A percentile compares a stretch with the other conserved stretches of the same genome.
phyloP scores from a whole-genome alignment of 2,329 filamentous ascomycete species.

The Calonectria henricotiae region DNA sequence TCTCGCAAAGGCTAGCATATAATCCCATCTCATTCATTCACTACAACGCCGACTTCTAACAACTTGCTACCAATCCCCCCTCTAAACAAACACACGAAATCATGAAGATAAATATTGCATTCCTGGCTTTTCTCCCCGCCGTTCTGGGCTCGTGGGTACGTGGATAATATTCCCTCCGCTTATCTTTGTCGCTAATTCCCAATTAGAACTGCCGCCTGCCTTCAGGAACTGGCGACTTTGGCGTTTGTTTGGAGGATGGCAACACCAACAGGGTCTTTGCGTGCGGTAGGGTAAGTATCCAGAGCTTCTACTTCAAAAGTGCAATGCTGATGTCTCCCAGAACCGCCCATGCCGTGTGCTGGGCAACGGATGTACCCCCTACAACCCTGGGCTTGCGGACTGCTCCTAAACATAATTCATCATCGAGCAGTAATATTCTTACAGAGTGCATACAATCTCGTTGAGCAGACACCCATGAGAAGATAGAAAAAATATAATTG shows the following conservation, averaged over 20 bases:
- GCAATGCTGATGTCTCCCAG: neutral
- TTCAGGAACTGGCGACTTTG: neutral
- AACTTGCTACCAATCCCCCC: too few species aligned
- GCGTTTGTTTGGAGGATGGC: slow-evolving; percentile 3
- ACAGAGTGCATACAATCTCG: too few species aligned
- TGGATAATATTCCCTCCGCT: neutral
- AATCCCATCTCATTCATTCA: neutral
- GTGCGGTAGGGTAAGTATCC: neutral
- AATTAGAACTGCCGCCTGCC: slow-evolving; percentile 8
- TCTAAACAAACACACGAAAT: neutral
- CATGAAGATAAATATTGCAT: slow-evolving; percentile 8
- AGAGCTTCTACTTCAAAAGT: neutral
- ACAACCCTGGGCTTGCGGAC: neutral
- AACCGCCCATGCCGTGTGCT: neutral
- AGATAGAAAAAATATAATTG: too few species aligned
- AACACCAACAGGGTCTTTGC: neutral
- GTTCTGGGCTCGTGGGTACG: slow-evolving; percentile 17
- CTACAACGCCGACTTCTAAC: neutral
- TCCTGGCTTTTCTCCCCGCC: slow-evolving; percentile 9
- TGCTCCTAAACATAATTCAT: neutral
- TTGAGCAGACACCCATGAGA: too few species aligned
- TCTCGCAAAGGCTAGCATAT: neutral
- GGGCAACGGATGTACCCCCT: neutral
- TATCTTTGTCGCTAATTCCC: neutral
- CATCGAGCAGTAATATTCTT: too few species aligned